phyloP scores from a whole-genome alignment of 441 rosid genomes.

The Populus hybrid region DNA sequence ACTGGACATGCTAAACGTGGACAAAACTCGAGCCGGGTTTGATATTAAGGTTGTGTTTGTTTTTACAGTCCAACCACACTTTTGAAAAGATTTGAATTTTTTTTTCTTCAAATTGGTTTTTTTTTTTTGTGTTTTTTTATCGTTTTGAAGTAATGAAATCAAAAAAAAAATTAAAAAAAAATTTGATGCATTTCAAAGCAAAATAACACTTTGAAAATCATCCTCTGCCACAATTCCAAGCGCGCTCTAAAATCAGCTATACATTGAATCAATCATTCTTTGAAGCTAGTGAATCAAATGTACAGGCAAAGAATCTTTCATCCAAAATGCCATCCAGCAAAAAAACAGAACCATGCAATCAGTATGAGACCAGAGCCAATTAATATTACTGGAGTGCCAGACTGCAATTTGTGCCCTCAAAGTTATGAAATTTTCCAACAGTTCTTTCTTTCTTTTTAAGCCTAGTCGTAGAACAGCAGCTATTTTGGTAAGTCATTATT shows the following conservation, averaged over 20 bases:
- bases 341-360: not conserved
- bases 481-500: not conserved
- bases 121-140: too few species aligned
- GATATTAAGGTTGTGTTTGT: not conserved
- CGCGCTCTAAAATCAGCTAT: not conserved
- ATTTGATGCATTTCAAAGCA: too few species aligned
- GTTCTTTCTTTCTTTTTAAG: not conserved
- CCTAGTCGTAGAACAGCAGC: not conserved
- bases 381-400: constrained; percentile 4
- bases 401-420: not conserved
- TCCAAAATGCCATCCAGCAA: not conserved
- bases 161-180: too few species aligned
- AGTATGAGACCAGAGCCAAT: not conserved
- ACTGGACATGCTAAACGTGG: not conserved
- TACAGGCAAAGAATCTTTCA: not conserved
- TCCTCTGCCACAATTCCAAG: too few species aligned
- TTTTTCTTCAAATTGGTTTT: too few species aligned
- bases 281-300: not conserved
- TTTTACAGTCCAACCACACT: too few species aligned
- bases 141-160: too few species aligned
- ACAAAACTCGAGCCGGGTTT: not conserved
- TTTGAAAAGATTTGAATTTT: too few species aligned
- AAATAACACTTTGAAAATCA: too few species aligned
- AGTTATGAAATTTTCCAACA: constrained; percentile 2
- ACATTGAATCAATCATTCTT: not conserved